phyloP scores from a whole-genome alignment of 805 yeast species.

The Myxozyma udenii region DNA sequence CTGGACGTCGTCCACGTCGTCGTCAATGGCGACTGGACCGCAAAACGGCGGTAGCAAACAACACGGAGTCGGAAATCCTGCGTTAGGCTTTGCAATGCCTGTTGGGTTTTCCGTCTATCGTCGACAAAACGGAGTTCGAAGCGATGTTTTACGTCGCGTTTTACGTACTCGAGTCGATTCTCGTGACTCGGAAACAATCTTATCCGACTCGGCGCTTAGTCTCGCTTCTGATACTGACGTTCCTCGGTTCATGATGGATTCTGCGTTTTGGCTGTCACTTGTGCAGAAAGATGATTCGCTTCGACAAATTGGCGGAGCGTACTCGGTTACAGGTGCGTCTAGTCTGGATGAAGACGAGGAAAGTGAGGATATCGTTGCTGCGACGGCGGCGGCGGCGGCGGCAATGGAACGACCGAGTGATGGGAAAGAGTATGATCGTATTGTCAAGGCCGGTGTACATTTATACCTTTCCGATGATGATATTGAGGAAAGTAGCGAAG shows the following conservation, averaged over 20 bases:
- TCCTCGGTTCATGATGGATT: slow-evolving; percentile 7
- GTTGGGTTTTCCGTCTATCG: slow-evolving; percentile 11
- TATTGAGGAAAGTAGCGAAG: slow-evolving; percentile 29
- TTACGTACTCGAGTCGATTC: not conserved
- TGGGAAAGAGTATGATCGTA: not conserved
- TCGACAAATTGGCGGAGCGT: slow-evolving; percentile 20
- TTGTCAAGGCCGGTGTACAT: not conserved
- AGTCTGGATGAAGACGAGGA: slow-evolving; percentile 3
- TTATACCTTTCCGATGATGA: slow-evolving; percentile 30
- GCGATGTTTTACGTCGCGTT: no score
- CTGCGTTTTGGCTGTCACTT: slow-evolving; percentile 17
- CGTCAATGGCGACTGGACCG: not conserved
- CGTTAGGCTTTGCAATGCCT: slow-evolving; percentile 1
- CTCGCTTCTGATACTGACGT: not conserved
- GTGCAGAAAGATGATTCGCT: slow-evolving; percentile 6
- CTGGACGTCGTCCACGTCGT: slow-evolving; percentile 5
- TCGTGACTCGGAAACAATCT: not conserved
- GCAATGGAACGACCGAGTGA: not conserved
- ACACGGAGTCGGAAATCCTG: not conserved
- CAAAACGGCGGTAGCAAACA: no score
- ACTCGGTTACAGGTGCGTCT: slow-evolving; percentile 7
- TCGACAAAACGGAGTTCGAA: not conserved
- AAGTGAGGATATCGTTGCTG: not conserved
- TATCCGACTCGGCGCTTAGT: not conserved
- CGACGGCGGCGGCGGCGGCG: not conserved